Percentiles rank a stretch among this genome's conserved stretches.
These are phyloP conservation scores for Tranzscheliella williamsii DNA, from an alignment of 1,284 basidiomycete species.

Conservation along the genomic window DNA sequence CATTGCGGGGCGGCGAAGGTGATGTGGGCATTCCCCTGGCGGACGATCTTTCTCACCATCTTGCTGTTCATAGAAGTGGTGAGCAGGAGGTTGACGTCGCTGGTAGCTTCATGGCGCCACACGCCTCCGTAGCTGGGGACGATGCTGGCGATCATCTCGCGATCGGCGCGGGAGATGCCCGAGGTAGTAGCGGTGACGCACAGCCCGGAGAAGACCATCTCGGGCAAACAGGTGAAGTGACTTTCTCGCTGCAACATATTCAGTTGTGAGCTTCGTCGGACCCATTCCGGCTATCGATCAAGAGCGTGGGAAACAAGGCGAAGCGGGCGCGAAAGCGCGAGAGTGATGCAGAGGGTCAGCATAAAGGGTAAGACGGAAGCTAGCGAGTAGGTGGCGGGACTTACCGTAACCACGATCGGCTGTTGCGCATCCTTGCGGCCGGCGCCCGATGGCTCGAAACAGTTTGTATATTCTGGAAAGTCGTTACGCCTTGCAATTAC, in stretches of 20 bases:
- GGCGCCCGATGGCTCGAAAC: constrained; percentile 26
- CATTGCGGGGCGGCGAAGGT: constrained; percentile 75
- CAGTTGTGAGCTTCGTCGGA: constrained; percentile 33
- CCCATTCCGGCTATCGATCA: constrained; percentile 41
- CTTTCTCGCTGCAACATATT: constrained; percentile 52
- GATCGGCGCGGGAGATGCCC: constrained; percentile 68
- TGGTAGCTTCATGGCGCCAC: constrained; percentile 73
- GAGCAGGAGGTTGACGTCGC: constrained; percentile 83
- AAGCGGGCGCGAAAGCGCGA: no score
- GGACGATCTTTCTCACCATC: constrained; percentile 59
- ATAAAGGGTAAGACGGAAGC: no score
- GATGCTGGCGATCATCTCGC: constrained; percentile 73
- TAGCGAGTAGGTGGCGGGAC: constrained; percentile 1
- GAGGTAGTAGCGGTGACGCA: constrained; percentile 66
- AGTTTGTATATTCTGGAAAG: constrained; percentile 65
- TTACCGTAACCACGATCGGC: constrained; percentile 30
- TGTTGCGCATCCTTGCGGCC: constrained; percentile 1
- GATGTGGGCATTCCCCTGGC: constrained; percentile 67
- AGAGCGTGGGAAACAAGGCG: no score
- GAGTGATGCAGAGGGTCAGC: constrained; percentile 9
- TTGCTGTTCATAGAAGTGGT: constrained; percentile 59
- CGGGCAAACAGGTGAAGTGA: constrained; percentile 75
- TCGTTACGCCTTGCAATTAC: constrained; percentile 66
- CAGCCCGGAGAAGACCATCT: constrained; percentile 79
- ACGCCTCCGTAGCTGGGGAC: constrained; percentile 79